Percentiles rank a stretch among this genome's conserved stretches.
Conservation (phyloP, 805 yeast genomes). For the Cyberlindnera samutprakarnensis region DNA sequence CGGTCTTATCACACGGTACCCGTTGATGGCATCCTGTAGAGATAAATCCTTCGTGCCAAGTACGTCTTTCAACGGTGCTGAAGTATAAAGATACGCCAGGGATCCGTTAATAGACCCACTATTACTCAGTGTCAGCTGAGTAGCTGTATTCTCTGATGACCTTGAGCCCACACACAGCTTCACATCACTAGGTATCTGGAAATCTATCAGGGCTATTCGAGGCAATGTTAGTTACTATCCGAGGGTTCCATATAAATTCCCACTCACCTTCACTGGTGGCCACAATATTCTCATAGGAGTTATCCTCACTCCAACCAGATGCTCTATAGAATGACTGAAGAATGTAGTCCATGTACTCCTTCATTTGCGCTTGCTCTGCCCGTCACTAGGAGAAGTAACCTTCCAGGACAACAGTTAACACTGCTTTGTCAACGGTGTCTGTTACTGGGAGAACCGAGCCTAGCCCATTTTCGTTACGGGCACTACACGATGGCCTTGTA, state of each 20-base stretch:
- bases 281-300: constrained; percentile 66
- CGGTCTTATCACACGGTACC: constrained; percentile 56
- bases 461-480: too few species aligned
- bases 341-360: constrained; percentile 78
- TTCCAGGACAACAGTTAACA: too few species aligned
- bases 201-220: constrained; percentile 48
- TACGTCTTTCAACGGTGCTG: constrained; percentile 46
- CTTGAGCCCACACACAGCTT: constrained; percentile 62
- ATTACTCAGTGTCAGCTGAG: constrained; percentile 64
- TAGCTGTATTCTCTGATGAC: constrained; percentile 61
- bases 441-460: too few species aligned
- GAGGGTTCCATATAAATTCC: too few species aligned
- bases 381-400: too few species aligned
- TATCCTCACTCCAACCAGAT: constrained; percentile 75
- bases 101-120: constrained; percentile 68
- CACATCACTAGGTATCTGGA: constrained; percentile 61
- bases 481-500: too few species aligned
- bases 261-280: constrained; percentile 46
- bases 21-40: constrained; percentile 61
- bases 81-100: constrained; percentile 70
- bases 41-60: constrained; percentile 44
- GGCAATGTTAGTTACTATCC: constrained; percentile 1
- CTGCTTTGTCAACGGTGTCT: too few species aligned
- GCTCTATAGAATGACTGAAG: constrained; percentile 61
- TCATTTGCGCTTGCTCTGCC: constrained; percentile 16